Evolutionary conservation across 306 rosid genomes (phyloP), one percentile per base, ranked within the genome.

Genomic region (Casuarina glauca): DNA sequence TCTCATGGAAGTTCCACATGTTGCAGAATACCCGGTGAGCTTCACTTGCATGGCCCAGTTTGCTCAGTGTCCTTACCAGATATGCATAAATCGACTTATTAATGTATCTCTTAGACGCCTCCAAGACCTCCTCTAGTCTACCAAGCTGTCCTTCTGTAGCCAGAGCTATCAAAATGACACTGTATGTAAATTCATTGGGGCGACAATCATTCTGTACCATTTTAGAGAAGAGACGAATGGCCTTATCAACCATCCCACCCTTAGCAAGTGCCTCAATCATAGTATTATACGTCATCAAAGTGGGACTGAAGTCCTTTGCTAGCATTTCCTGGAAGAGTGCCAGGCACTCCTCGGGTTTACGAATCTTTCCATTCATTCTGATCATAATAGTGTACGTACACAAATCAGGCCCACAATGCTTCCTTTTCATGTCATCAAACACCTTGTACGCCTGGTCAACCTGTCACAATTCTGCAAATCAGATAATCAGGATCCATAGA

Each of bases 11-110:
- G 79, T 74, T 89, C 97, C 97, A 92, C 98, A 95, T 92, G 81
- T 84, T 86, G 90, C 98, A 92, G 80, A 95, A 95, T 52, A 95
- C 76, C 69, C 93, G 85, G 81, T 95, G 98, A 46, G 98, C 95
- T 88, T 92, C 97, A 82, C 90, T 77, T 69, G 87, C 79, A 85
- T 91, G 95, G 38, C 98, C 98, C 78, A 91, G 76, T 82, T 87
- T 88, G 80, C 92, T 91, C 79, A 95, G 79, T 7, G 97, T 87
- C 87, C 87, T 87, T 5, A 92, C 95, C 45, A 91, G 88, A 80
- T 87, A 95, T 1, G 93, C 93, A 76, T 92, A 89, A 77, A 89
- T 87, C 10, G 82, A 80, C 84, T 83, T 90, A 43, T 85, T 88
- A 70, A 89, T 74, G 82, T 84, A 89, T 69, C 83, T 88, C 82